These are phyloP conservation scores for Cymbopogon citratus DNA, from an alignment of 176 grass and related monocot genomes.

Conservation along the genomic window DNA sequence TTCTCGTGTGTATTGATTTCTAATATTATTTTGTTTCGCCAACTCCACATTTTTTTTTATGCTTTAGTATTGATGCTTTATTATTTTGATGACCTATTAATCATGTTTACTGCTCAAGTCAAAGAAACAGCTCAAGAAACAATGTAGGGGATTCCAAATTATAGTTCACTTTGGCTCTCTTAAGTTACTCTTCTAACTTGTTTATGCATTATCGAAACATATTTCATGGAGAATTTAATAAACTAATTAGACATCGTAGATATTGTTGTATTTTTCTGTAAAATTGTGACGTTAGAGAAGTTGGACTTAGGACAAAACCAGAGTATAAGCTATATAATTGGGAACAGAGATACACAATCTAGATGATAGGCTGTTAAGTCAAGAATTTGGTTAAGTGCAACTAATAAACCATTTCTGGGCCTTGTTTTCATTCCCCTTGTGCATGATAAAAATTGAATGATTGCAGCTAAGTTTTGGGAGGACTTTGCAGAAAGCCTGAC, in stretches of 20 bases:
- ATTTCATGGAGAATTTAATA: neutral
- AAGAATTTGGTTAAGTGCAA: neutral
- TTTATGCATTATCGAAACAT: neutral
- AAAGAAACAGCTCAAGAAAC: constrained; percentile 25
- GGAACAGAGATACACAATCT: neutral
- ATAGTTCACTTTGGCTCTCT: neutral
- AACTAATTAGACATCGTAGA: neutral
- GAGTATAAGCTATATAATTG: neutral
- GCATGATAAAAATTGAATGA: constrained; percentile 8
- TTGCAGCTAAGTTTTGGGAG: neutral
- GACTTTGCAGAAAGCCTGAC: neutral
- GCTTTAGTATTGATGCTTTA: no score
- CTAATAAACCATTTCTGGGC: constrained; percentile 3
- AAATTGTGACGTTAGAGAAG: neutral
- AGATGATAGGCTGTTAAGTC: neutral
- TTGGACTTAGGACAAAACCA: neutral
- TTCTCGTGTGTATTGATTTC: neutral
- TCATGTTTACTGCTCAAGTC: neutral
- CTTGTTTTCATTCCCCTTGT: neutral
- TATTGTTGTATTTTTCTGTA: neutral
- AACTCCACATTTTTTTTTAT: neutral
- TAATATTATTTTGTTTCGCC: neutral
- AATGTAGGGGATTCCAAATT: neutral
- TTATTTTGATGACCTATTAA: neutral
- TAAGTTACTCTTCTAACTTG: neutral